A percentile compares a stretch with the other conserved stretches of the same genome.
Conservation (phyloP, 495 filamentous ascomycete species). For the Daldinia concentrica region DNA sequence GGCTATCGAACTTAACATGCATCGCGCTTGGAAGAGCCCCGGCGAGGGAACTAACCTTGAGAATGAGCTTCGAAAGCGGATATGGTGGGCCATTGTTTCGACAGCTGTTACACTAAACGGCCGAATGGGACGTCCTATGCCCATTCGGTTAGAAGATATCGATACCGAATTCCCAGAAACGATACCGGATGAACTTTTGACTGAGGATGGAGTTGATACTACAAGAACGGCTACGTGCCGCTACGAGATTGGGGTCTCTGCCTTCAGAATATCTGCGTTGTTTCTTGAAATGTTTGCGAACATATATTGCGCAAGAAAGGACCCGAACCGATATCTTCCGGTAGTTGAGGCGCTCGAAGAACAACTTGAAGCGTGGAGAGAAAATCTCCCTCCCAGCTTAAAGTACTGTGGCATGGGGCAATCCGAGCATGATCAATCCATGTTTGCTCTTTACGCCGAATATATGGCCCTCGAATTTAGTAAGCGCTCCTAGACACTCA, state of each 20-base stretch:
- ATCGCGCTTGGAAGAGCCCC: slow-evolving; percentile 70
- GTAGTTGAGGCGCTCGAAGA: slow-evolving; percentile 69
- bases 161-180: slow-evolving; percentile 78
- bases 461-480: slow-evolving; percentile 59
- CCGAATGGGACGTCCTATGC: slow-evolving; percentile 79
- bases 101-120: slow-evolving; percentile 72
- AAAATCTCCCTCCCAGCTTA: slow-evolving; percentile 66
- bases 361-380: slow-evolving; percentile 64
- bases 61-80: slow-evolving; percentile 77
- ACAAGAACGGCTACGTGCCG: slow-evolving; percentile 65
- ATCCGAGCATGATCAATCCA: slow-evolving; percentile 60
- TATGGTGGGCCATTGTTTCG: slow-evolving; percentile 75
- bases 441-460: slow-evolving; percentile 62
- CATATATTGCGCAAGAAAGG: slow-evolving; percentile 71
- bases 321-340: slow-evolving; percentile 67
- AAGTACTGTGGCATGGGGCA: slow-evolving; percentile 50
- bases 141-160: slow-evolving; percentile 72
- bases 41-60: slow-evolving; percentile 66
- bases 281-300: slow-evolving; percentile 76
- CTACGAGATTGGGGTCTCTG: slow-evolving; percentile 69
- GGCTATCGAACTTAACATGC: slow-evolving; percentile 76
- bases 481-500: background rate
- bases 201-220: slow-evolving; percentile 61
- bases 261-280: slow-evolving; percentile 66
- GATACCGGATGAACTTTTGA: slow-evolving; percentile 71